phyloP scores from a whole-genome alignment of 176 grass and related monocot genomes.

The Eleusine coracana region DNA sequence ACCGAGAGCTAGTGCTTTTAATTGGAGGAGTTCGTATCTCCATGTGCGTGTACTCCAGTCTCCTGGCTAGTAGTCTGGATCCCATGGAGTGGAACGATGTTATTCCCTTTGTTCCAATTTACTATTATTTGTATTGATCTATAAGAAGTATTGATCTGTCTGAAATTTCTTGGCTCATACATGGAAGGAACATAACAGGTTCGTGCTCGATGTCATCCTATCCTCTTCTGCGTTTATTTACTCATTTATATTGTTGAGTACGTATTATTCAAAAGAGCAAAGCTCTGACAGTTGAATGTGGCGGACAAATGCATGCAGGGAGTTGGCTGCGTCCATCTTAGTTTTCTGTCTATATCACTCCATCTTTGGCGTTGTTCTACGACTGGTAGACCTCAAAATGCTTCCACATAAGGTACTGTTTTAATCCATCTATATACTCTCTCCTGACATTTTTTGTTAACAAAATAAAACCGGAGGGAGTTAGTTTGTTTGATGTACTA shows the following conservation, averaged over 20 bases:
- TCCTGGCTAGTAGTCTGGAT: background rate
- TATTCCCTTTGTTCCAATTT: too few relatives aligned
- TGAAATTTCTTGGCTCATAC: too few relatives aligned
- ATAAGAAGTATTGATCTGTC: too few relatives aligned
- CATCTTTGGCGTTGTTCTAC: background rate
- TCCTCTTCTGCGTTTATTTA: background rate
- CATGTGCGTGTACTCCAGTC: background rate
- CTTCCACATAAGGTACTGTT: too few relatives aligned
- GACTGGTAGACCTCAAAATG: background rate
- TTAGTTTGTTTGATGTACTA: too few relatives aligned
- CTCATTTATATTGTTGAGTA: background rate
- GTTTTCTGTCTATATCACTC: too few relatives aligned
- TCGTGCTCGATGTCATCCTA: background rate
- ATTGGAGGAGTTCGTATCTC: background rate
- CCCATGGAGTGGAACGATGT: too few relatives aligned
- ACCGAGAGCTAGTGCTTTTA: background rate
- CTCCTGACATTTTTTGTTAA: too few relatives aligned
- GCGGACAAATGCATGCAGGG: background rate
- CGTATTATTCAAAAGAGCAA: background rate
- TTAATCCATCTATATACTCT: too few relatives aligned
- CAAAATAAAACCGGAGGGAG: too few relatives aligned
- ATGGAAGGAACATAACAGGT: background rate
- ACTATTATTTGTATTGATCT: too few relatives aligned
- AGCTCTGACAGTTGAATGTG: background rate
- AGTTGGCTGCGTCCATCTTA: background rate